Evolutionary conservation across 139 green algal genomes (phyloP), one percentile per base, ranked within the genome.

Genomic region (Chlorella sp.): DNA sequence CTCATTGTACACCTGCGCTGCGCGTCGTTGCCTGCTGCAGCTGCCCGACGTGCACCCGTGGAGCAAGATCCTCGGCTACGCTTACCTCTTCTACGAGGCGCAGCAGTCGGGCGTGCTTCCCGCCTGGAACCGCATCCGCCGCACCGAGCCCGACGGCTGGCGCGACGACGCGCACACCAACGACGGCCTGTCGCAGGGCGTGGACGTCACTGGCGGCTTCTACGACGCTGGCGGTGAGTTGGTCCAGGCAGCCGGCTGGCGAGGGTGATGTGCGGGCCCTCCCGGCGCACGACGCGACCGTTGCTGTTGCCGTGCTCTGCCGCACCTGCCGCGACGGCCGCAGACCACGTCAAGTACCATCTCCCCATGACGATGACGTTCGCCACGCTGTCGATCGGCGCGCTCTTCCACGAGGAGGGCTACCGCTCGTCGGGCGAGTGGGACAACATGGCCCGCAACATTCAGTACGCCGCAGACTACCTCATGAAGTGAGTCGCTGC

Each of bases 221-320:
- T 67, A 67, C 29, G 61, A 67, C 34, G 61, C 61, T 22, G 61
- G 61, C 27, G 61, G 61, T 67, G 29, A 22, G 51, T 62, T n/a
- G n/a, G n/a, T n/a, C n/a, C n/a, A n/a, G n/a, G n/a, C n/a, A n/a
- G n/a, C n/a, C n/a, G n/a, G n/a, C n/a, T n/a, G n/a, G n/a, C n/a
- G n/a, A n/a, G n/a, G n/a, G n/a, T n/a, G n/a, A n/a, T n/a, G n/a
- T n/a, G n/a, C n/a, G n/a, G n/a, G n/a, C n/a, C n/a, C n/a, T n/a
- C n/a, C n/a, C n/a, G n/a, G n/a, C n/a, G n/a, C n/a, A n/a, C n/a
- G n/a, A n/a, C n/a, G n/a, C n/a, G n/a, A n/a, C n/a, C n/a, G n/a
- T n/a, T n/a, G n/a, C n/a, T n/a, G n/a, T n/a, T n/a, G n/a, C n/a
- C n/a, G n/a, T n/a, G n/a, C n/a, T n/a, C n/a, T n/a, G n/a, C n/a